Evolutionary conservation across 257 asterid species (phyloP).

Genomic region (Jacaranda mimosifolia): DNA sequence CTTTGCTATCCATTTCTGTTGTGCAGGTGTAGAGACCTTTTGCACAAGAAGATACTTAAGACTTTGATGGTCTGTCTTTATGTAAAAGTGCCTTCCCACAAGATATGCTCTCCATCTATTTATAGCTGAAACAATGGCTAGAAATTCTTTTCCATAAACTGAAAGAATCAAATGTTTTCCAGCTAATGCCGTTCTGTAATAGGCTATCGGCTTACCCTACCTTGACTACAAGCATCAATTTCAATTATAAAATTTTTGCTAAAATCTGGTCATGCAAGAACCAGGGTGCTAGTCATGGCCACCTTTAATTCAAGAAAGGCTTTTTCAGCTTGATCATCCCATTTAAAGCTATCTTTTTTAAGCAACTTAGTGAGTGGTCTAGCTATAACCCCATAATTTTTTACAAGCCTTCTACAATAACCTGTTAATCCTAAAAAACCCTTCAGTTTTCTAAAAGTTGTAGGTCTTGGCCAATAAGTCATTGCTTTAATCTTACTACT

Average conservation of each 20-base stretch:
- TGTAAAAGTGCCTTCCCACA: not conserved
- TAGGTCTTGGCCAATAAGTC: not conserved
- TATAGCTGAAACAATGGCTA: not conserved
- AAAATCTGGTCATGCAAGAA: constrained; percentile 6
- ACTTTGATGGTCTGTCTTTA: not conserved
- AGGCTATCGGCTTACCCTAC: not conserved
- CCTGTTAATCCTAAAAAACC: not conserved
- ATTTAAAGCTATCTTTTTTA: not conserved
- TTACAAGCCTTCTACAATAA: not conserved
- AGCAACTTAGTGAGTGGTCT: not conserved
- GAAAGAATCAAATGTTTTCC: not conserved
- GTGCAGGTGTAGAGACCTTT: not conserved
- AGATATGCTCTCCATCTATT: constrained; percentile 14
- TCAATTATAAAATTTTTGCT: not conserved
- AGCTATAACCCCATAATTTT: not conserved
- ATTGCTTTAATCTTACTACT: not conserved
- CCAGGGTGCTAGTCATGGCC: not conserved
- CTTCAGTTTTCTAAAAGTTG: not conserved
- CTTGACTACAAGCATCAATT: not conserved
- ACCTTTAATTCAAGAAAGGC: not conserved
- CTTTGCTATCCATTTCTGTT: constrained; percentile 18
- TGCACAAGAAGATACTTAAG: not conserved
- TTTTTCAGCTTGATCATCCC: not conserved
- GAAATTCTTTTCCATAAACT: constrained; percentile 16
- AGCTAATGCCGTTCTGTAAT: not conserved